Percentiles rank a stretch among this genome's conserved stretches.
Conservation (phyloP, 345 rosid genomes). For the Ceriops tagal region DNA sequence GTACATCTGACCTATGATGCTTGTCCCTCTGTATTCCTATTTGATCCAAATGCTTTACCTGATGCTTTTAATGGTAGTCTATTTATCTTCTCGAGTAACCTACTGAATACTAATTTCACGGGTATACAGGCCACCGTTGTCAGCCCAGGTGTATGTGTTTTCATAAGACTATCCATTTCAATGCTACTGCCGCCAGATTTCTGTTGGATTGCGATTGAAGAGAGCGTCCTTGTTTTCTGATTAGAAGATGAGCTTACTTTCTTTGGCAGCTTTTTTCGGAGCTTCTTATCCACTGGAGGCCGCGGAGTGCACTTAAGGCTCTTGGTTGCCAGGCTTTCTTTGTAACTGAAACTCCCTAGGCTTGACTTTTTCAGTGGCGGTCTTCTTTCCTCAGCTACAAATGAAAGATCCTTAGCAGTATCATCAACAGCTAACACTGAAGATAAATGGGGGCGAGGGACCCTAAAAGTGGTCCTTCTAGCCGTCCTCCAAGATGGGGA, state of each 20-base stretch:
- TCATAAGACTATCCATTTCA: conserved; percentile 55
- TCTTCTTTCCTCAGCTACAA: conserved; percentile 41
- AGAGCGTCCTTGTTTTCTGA: conserved; percentile 82
- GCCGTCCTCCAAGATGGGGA: conserved; percentile 93
- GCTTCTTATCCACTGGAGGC: conserved; percentile 46
- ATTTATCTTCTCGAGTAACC: conserved; percentile 98
- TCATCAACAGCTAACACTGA: conserved; percentile 44
- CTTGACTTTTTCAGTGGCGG: conserved; percentile 29
- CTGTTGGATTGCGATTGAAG: conserved; percentile 67
- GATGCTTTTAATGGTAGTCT: conserved; percentile 78
- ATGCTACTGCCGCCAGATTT: conserved; percentile 25
- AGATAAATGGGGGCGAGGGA: conserved; percentile 60
- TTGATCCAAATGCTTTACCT: conserved; percentile 31
- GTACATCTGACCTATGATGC: conserved; percentile 36
- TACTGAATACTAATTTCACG: conserved; percentile 85
- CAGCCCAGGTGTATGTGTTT: conserved; percentile 59
- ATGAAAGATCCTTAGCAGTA: conserved; percentile 31
- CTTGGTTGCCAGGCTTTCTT: conserved; percentile 45
- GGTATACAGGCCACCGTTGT: conserved; percentile 98
- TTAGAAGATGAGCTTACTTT: conserved; percentile 53
- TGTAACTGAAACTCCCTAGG: conserved; percentile 35
- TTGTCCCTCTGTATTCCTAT: conserved; percentile 39
- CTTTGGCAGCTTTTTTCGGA: conserved; percentile 45
- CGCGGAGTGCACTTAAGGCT: conserved; percentile 33
- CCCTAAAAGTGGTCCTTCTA: conserved; percentile 72